Percentiles rank a stretch among this genome's conserved stretches.
These are phyloP conservation scores for Fraxinus floribunda DNA, from an alignment of 305 asterid genomes.

Conservation along the genomic window DNA sequence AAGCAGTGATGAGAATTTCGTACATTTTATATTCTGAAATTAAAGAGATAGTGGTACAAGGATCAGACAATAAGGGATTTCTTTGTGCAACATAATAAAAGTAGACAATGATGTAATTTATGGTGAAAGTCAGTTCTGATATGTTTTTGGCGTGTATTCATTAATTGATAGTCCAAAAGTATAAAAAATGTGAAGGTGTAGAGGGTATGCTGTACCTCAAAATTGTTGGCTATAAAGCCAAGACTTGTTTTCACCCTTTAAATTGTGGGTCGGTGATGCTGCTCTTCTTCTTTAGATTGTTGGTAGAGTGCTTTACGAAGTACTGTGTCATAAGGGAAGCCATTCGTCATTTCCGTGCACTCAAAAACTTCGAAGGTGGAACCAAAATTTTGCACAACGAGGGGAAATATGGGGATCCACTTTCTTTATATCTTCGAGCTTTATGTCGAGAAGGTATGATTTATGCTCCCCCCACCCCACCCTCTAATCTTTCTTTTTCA, in stretches of 20 bases:
- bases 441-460: slow-evolving; percentile 86
- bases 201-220: slow-evolving; percentile 15
- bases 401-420: slow-evolving; percentile 95
- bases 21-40: not conserved
- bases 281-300: slow-evolving; percentile 50
- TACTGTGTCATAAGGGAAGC: slow-evolving; percentile 92
- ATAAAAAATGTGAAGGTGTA: slow-evolving; percentile 14
- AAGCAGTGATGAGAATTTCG: slow-evolving; percentile 13
- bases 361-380: slow-evolving; percentile 77
- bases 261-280: slow-evolving; percentile 21
- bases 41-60: slow-evolving; percentile 2
- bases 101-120: slow-evolving; percentile 4
- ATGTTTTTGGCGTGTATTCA: slow-evolving; percentile 16
- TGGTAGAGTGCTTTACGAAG: slow-evolving; percentile 97
- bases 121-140: slow-evolving; percentile 16
- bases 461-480: slow-evolving; percentile 3
- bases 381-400: slow-evolving; percentile 60
- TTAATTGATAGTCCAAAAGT: slow-evolving; percentile 17
- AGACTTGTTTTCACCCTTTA: slow-evolving; percentile 20
- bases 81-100: slow-evolving; percentile 8
- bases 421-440: slow-evolving; percentile 91
- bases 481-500: slow-evolving; percentile 1
- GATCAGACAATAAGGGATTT: slow-evolving; percentile 3
- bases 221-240: slow-evolving; percentile 5
- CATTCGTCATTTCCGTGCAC: slow-evolving; percentile 93